Percentiles rank a stretch among this genome's conserved stretches.
These are phyloP conservation scores for Picea sitchensis DNA, from an alignment of 75 land plant species.

Conservation along the genomic window DNA sequence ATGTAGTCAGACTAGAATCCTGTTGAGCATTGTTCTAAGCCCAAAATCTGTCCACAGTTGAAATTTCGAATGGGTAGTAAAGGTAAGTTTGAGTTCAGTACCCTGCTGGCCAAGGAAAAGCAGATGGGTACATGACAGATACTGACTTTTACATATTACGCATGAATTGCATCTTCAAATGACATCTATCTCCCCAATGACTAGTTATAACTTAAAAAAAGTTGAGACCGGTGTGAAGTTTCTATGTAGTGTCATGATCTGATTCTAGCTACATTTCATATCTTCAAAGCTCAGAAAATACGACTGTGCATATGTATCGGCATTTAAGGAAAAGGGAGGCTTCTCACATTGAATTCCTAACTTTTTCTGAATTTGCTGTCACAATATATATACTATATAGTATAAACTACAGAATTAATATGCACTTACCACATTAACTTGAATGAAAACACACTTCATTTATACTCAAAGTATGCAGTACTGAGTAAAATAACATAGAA, in stretches of 20 bases:
- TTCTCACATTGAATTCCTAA: not conserved
- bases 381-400: not conserved
- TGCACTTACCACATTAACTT: not conserved
- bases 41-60: no score
- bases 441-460: not conserved
- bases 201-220: not conserved
- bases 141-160: no score
- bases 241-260: not conserved
- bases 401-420: not conserved
- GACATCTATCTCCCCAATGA: not conserved
- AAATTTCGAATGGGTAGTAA: no score
- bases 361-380: not conserved
- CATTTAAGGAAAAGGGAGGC: not conserved
- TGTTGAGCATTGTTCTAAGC: no score
- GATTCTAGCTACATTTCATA: not conserved
- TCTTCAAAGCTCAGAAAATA: not conserved
- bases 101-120: no score
- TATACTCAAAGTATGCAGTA: not conserved
- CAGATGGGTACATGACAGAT: no score
- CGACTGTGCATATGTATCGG: not conserved
- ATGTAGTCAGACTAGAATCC: no score
- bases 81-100: no score
- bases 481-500: not conserved
- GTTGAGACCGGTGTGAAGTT: not conserved
- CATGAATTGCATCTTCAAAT: not conserved